phyloP scores from a whole-genome alignment of 2,329 filamentous ascomycete species.

The Graphilbum sp. region DNA sequence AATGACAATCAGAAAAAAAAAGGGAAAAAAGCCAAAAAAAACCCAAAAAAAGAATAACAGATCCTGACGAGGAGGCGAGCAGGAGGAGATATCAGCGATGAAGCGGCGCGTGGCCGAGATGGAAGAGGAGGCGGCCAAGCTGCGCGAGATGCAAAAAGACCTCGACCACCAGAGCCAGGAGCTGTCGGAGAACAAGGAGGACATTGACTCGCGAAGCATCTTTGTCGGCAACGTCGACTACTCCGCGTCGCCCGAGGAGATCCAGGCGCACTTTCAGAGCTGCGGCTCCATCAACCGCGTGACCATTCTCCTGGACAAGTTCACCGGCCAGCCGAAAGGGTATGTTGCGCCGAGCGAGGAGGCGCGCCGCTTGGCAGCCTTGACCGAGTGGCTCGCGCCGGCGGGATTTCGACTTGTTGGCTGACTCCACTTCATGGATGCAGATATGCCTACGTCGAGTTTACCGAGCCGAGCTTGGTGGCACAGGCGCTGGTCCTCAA shows the following conservation, averaged over 20 bases:
- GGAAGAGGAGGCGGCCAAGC: conserved; percentile 76
- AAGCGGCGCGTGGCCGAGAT: conserved; percentile 76
- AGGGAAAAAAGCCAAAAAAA: background rate
- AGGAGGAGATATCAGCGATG: conserved; percentile 77
- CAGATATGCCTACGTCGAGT: conserved; percentile 98
- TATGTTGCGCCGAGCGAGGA: too few relatives aligned
- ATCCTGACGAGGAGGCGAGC: conserved; percentile 9
- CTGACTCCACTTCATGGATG: too few relatives aligned
- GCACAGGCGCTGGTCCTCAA: conserved; percentile 89
- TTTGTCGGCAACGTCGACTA: conserved; percentile 99
- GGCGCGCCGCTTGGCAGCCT: too few relatives aligned
- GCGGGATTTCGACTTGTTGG: too few relatives aligned
- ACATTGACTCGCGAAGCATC: conserved; percentile 86
- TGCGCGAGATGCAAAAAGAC: conserved; percentile 72
- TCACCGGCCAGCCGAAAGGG: conserved; percentile 98
- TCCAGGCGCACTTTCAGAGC: conserved; percentile 95
- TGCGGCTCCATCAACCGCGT: conserved; percentile 96
- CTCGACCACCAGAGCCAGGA: conserved; percentile 75
- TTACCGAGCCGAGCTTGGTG: conserved; percentile 83
- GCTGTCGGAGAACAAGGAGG: conserved; percentile 83
- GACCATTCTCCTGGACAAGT: conserved; percentile 94
- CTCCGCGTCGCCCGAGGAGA: conserved; percentile 89
- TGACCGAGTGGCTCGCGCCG: too few relatives aligned
- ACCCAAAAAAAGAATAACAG: conserved; percentile 3
- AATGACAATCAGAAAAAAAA: background rate